Percentiles rank a stretch among this genome's conserved stretches.
Conservation (phyloP, 371 early-diverging fungal genomes). For the Lichtheimia ornata region DNA sequence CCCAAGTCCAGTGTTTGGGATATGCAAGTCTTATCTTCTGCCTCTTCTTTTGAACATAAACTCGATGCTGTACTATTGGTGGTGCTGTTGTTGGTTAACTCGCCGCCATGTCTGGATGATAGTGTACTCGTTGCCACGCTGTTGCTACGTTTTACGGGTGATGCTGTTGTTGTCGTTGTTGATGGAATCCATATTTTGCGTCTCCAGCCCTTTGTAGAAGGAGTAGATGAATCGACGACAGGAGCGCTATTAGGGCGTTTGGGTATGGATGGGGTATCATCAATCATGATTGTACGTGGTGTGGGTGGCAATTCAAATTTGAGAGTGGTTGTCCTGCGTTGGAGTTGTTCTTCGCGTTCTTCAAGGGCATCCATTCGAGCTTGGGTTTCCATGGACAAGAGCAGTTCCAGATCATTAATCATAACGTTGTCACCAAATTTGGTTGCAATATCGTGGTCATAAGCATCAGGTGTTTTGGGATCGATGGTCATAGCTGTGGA, state of each 20-base stretch:
- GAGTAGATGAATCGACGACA: not conserved
- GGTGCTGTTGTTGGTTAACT: not conserved
- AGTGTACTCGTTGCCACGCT: not conserved
- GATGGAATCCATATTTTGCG: not conserved
- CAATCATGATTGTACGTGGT: too few species aligned
- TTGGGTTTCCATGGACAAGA: conserved; percentile 37
- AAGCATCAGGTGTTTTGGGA: too few species aligned
- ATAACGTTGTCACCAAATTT: conserved; percentile 26
- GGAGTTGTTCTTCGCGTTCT: conserved; percentile 6
- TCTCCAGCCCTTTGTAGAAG: not conserved
- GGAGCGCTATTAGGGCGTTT: conserved; percentile 4
- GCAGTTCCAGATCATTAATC: conserved; percentile 29
- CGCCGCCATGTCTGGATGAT: not conserved
- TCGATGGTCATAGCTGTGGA: too few species aligned
- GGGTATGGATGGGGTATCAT: not conserved
- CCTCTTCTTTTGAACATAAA: conserved; percentile 5
- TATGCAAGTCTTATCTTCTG: too few species aligned
- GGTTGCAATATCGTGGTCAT: conserved; percentile 20
- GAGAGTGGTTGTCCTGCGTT: conserved; percentile 11
- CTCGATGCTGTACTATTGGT: not conserved
- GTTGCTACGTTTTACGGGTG: not conserved
- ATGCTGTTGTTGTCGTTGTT: too few species aligned
- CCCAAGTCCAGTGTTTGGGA: not conserved
- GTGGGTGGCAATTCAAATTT: conserved; percentile 35
- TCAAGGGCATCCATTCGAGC: conserved; percentile 33